These are phyloP conservation scores for Gilbertella persicaria DNA, from an alignment of 371 early-diverging fungal species.

Conservation along the genomic window DNA sequence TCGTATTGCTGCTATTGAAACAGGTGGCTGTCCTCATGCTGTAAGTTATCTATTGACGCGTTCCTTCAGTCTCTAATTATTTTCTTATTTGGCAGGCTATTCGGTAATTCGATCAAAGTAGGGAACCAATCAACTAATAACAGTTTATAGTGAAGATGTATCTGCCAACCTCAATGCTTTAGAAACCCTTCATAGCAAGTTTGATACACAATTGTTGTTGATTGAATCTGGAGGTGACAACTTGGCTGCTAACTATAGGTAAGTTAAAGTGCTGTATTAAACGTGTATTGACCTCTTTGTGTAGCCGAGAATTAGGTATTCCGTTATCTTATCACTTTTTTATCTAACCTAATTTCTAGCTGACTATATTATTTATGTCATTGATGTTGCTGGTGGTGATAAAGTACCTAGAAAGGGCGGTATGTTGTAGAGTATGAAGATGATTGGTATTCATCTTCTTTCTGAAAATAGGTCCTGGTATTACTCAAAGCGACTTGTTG, in stretches of 20 bases:
- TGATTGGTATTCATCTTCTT: neutral
- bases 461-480: conserved; percentile 73
- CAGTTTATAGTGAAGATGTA: conserved; percentile 80
- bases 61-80: neutral
- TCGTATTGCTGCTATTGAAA: conserved; percentile 90
- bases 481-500: conserved; percentile 90
- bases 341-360: conserved; percentile 52
- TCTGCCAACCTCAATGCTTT: conserved; percentile 91
- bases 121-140: neutral
- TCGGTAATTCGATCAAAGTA: conserved; percentile 31
- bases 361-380: conserved; percentile 95
- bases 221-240: conserved; percentile 95
- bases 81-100: conserved; percentile 40
- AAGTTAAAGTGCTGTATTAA: conserved; percentile 4
- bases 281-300: conserved; percentile 7
- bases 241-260: conserved; percentile 89
- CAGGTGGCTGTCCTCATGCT: conserved; percentile 96
- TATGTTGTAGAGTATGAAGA: neutral
- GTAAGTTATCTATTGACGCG: conserved; percentile 35
- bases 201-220: conserved; percentile 79
- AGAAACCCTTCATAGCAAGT: conserved; percentile 84
- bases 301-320: conserved; percentile 54
- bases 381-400: conserved; percentile 95
- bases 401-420: conserved; percentile 88
- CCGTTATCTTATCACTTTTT: conserved; percentile 15